Percentiles rank a stretch among this genome's conserved stretches.
Conservation (phyloP, 2,329 filamentous ascomycete genomes). For the Elsinoe necatrix region DNA sequence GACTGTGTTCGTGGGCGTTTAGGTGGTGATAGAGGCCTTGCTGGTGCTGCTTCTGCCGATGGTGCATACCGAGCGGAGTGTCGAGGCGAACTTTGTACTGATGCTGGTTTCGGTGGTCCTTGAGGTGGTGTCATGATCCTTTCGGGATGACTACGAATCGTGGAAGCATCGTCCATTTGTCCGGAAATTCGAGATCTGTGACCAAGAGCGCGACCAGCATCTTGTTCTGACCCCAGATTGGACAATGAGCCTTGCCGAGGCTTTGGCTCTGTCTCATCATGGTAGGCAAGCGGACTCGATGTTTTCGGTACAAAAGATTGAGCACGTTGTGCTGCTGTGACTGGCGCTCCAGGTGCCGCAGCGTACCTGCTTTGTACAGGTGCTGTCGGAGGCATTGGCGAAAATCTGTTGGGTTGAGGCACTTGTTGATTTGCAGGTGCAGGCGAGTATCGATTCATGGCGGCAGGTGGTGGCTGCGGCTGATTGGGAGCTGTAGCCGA, state of each 20-base stretch:
- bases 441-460: slow-evolving; percentile 27
- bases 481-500: slow-evolving; percentile 25
- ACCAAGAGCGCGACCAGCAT: background rate
- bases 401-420: slow-evolving; percentile 24
- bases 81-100: slow-evolving; percentile 9
- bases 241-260: background rate
- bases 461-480: slow-evolving; percentile 26
- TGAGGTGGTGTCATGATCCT: slow-evolving; percentile 10
- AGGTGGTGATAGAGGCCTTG: slow-evolving; percentile 29
- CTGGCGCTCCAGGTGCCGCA: slow-evolving; percentile 29
- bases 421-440: slow-evolving; percentile 15
- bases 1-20: slow-evolving; percentile 51
- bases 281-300: slow-evolving; percentile 55
- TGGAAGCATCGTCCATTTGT: background rate
- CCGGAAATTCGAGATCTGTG: background rate
- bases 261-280: slow-evolving; percentile 29
- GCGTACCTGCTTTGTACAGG: slow-evolving; percentile 32
- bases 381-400: slow-evolving; percentile 29
- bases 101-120: slow-evolving; percentile 5
- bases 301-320: slow-evolving; percentile 54
- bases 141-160: background rate
- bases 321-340: slow-evolving; percentile 29
- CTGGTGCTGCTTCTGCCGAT: background rate
- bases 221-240: slow-evolving; percentile 5
- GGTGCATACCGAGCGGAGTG: slow-evolving; percentile 6